Percentiles rank a stretch among this genome's conserved stretches.
Conservation (phyloP, 2,329 filamentous ascomycete species). For the Juglanconis sp. region DNA sequence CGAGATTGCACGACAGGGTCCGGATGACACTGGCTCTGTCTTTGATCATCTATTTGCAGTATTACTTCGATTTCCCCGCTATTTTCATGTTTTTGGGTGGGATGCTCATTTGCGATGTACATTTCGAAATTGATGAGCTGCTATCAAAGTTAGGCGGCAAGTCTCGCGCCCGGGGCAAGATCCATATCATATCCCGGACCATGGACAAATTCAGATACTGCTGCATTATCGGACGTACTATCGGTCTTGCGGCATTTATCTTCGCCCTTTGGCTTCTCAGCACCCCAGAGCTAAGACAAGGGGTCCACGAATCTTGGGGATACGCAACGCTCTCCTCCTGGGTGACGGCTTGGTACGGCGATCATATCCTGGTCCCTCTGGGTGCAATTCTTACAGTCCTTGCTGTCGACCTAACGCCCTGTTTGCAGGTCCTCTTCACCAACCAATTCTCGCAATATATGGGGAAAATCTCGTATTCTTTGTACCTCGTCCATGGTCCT, state of each 20-base stretch:
- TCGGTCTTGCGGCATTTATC: constrained; percentile 1
- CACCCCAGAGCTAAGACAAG: neutral
- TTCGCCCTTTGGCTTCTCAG: constrained; percentile 11
- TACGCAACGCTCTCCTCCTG: constrained; percentile 6
- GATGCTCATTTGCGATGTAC: constrained; percentile 30
- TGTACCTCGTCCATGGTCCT: constrained; percentile 16
- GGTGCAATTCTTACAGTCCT: constrained; percentile 9
- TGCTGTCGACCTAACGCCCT: neutral
- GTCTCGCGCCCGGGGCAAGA: neutral
- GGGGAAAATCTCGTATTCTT: constrained; percentile 14
- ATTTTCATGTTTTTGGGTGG: constrained; percentile 29
- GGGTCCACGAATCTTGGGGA: neutral
- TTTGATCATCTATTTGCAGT: constrained; percentile 24
- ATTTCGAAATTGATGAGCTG: constrained; percentile 23
- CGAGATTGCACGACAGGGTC: constrained; percentile 20
- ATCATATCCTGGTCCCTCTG: neutral
- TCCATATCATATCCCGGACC: neutral
- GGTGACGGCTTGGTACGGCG: neutral
- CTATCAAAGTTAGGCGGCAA: neutral
- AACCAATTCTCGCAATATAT: constrained; percentile 15
- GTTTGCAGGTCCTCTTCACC: constrained; percentile 15
- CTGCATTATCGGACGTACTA: neutral
- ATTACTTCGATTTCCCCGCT: constrained; percentile 25
- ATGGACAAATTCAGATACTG: neutral
- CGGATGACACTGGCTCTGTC: constrained; percentile 20